phyloP scores from a whole-genome alignment of 352 stramenopile genomes.

The Pythium guiyangense region DNA sequence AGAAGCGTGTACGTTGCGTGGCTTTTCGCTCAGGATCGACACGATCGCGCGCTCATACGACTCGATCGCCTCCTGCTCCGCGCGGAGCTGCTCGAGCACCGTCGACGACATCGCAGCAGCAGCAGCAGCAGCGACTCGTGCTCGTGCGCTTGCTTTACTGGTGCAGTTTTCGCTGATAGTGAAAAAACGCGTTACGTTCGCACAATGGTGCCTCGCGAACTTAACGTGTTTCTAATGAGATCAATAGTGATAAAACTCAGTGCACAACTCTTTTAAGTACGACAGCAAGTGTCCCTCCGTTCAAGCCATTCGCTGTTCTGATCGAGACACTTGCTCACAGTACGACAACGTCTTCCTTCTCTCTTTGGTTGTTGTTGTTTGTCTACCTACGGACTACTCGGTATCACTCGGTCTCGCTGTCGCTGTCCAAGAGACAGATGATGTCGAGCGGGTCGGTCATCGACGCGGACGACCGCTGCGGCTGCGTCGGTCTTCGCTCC shows the following conservation, averaged over 20 bases:
- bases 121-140: neutral
- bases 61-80: constrained; percentile 80
- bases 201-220: no score
- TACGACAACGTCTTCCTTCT: no score
- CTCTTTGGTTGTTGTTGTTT: no score
- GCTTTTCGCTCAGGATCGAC: constrained; percentile 68
- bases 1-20: constrained; percentile 57
- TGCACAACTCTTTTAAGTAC: no score
- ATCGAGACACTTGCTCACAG: no score
- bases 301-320: no score
- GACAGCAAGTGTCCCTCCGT: no score
- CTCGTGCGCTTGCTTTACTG: no score
- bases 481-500: constrained; percentile 23
- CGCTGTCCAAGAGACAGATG: constrained; percentile 76
- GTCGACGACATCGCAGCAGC: constrained; percentile 70
- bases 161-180: no score
- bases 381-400: neutral
- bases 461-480: constrained; percentile 8
- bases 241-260: no score
- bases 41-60: constrained; percentile 68
- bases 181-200: no score
- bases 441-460: constrained; percentile 45
- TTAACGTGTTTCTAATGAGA: no score
- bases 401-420: constrained; percentile 36
- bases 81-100: constrained; percentile 77